These are phyloP conservation scores for Morella rubra DNA, from an alignment of 306 rosid genomes.

Conservation along the genomic window DNA sequence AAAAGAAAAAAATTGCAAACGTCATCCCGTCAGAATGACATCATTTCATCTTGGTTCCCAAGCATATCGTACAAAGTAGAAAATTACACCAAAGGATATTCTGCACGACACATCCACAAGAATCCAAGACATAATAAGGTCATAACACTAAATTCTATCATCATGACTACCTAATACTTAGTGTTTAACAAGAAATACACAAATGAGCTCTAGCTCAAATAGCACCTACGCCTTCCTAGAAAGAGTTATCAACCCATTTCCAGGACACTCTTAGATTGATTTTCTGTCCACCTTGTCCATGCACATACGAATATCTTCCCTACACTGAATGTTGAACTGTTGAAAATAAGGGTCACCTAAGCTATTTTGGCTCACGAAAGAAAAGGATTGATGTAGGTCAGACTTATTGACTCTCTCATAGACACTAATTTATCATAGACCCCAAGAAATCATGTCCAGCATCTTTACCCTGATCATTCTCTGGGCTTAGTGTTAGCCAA, in stretches of 20 bases:
- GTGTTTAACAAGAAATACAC: not conserved
- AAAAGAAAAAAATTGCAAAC: not conserved
- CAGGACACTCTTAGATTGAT: not conserved
- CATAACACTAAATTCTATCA: not conserved
- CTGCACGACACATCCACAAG: not conserved
- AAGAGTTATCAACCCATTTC: not conserved
- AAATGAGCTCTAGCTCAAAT: not conserved
- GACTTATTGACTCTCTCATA: not conserved
- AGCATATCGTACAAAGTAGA: not conserved
- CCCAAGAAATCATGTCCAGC: not conserved
- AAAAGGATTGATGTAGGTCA: not conserved
- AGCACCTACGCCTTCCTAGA: not conserved
- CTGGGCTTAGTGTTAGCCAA: not conserved
- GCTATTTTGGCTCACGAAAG: not conserved
- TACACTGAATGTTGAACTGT: not conserved
- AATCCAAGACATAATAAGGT: not conserved
- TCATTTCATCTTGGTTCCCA: not conserved
- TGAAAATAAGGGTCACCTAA: not conserved
- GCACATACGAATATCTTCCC: not conserved
- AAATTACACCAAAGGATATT: not conserved
- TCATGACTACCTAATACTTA: not conserved
- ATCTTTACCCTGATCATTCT: not conserved
- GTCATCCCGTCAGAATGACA: too few species aligned
- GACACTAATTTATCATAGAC: not conserved
- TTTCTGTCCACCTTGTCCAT: not conserved